Evolutionary conservation across 2,329 filamentous ascomycete species (phyloP).

Genomic region (Talaromyces sp.): DNA sequence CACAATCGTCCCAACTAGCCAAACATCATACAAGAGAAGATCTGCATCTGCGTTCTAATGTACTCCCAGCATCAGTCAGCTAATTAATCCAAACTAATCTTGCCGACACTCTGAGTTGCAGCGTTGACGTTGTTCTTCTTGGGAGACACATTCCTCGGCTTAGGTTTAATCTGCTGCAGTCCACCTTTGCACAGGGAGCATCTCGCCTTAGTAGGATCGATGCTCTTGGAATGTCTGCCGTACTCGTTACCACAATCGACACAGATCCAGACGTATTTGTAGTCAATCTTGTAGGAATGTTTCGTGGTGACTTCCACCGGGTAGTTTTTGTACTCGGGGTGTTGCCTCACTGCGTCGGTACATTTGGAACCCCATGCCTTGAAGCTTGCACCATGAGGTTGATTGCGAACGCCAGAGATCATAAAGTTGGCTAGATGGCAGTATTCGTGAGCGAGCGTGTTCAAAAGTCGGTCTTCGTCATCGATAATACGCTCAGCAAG

Average conservation of each 20-base stretch:
- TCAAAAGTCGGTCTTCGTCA: conserved; percentile 70
- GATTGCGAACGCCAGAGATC: conserved; percentile 67
- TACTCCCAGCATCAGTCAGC: neutral
- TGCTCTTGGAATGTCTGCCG: conserved; percentile 80
- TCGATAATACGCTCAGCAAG: conserved; percentile 85
- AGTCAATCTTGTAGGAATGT: conserved; percentile 84
- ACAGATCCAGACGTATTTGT: conserved; percentile 87
- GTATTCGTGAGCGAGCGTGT: conserved; percentile 94
- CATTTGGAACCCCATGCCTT: conserved; percentile 59
- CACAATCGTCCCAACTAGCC: neutral
- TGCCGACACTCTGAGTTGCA: conserved; percentile 1
- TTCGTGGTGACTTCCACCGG: conserved; percentile 78
- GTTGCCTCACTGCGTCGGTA: conserved; percentile 28
- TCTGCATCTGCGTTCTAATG: neutral
- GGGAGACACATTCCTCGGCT: conserved; percentile 42
- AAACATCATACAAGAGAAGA: neutral
- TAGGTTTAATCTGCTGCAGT: conserved; percentile 74
- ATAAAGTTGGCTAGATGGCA: conserved; percentile 94
- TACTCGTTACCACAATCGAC: conserved; percentile 64
- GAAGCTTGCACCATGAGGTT: conserved; percentile 81
- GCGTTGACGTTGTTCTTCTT: conserved; percentile 4
- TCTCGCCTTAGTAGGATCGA: conserved; percentile 65
- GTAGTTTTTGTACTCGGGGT: conserved; percentile 57
- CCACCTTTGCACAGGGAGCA: conserved; percentile 72
- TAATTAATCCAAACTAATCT: neutral